Evolutionary conservation across 129 eudicot species (phyloP).

Genomic region (Arctium lappa): DNA sequence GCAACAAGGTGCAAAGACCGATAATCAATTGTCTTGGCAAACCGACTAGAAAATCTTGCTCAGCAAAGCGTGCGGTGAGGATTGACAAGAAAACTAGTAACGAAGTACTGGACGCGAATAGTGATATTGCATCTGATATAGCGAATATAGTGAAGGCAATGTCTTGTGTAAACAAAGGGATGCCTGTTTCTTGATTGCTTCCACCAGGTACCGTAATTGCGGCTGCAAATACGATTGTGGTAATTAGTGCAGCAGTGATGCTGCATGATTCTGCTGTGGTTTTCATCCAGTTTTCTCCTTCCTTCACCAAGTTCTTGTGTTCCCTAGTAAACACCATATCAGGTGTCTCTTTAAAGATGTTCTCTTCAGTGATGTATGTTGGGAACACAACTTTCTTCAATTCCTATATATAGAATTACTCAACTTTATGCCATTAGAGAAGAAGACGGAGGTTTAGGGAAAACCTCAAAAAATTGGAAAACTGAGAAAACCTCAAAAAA

Average conservation of each 20-base stretch:
- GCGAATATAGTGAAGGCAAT: conserved; percentile 14
- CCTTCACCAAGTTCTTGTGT: conserved; percentile 4
- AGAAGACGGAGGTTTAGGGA: too few species aligned
- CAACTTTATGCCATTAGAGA: not conserved
- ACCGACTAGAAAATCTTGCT: conserved; percentile 12
- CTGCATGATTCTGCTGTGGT: not conserved
- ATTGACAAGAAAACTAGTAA: conserved; percentile 25
- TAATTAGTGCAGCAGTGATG: not conserved
- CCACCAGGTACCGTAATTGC: conserved; percentile 17
- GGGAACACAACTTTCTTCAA: conserved; percentile 11
- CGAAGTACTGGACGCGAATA: conserved; percentile 14
- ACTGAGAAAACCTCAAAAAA: too few species aligned
- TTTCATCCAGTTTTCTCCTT: conserved; percentile 20
- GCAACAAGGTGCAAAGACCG: conserved; percentile 9
- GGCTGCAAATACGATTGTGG: not conserved
- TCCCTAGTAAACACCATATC: conserved; percentile 14
- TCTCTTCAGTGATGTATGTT: conserved; percentile 1
- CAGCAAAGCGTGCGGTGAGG: conserved; percentile 19
- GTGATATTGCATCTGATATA: conserved; percentile 24
- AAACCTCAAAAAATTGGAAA: too few species aligned
- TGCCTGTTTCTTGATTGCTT: not conserved
- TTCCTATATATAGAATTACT: conserved; percentile 1
- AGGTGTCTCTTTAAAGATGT: conserved; percentile 3
- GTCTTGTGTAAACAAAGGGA: not conserved
- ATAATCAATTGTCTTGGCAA: conserved; percentile 15